Conservation (phyloP, 495 filamentous ascomycete species). For the Talaromyces ruber region DNA sequence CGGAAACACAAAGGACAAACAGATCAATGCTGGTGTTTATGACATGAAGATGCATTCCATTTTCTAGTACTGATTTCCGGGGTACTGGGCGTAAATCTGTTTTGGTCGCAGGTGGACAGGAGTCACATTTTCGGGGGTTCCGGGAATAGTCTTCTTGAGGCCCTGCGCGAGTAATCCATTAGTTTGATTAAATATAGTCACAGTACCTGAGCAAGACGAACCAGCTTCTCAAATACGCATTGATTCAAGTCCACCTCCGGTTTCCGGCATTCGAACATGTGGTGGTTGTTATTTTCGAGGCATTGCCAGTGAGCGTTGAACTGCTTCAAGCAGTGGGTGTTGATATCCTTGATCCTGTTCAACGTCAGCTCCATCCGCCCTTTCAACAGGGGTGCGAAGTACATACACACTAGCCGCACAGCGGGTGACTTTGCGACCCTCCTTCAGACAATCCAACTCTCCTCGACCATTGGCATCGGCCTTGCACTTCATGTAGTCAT, state of each 20-base stretch:
- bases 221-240: constrained; percentile 93
- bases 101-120: constrained; percentile 76
- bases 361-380: background rate
- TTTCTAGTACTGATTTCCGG: constrained; percentile 34
- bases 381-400: background rate
- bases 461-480: constrained; percentile 76
- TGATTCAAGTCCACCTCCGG: constrained; percentile 75
- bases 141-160: constrained; percentile 85
- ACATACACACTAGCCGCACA: constrained; percentile 95
- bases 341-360: constrained; percentile 85
- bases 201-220: constrained; percentile 38
- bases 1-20: background rate
- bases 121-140: constrained; percentile 61
- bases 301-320: constrained; percentile 93
- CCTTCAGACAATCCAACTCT: constrained; percentile 90
- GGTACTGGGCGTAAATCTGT: constrained; percentile 61
- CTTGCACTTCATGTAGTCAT: constrained; percentile 99
- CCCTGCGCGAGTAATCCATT: constrained; percentile 42
- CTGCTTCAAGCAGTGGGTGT: constrained; percentile 82
- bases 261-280: constrained; percentile 81
- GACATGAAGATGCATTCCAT: background rate
- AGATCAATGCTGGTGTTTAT: background rate
- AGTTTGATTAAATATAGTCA: no score
- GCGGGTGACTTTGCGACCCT: constrained; percentile 90
- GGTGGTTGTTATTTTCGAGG: constrained; percentile 95